These are phyloP conservation scores for Heterobasidion annosum DNA, from an alignment of 1,284 basidiomycete genomes.

Conservation along the genomic window DNA sequence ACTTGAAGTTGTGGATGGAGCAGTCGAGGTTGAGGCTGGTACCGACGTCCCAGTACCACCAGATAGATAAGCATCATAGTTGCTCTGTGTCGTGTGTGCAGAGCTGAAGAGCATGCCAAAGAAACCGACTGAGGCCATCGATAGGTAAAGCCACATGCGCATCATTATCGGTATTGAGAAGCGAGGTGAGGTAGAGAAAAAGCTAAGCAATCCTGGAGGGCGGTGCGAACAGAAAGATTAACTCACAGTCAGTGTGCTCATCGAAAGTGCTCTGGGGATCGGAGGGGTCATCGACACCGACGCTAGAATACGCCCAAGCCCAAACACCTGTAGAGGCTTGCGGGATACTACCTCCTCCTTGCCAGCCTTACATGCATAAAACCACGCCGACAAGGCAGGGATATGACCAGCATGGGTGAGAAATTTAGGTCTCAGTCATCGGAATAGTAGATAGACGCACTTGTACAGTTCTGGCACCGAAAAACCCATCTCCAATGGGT, in stretches of 20 bases:
- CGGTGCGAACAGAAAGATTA: background rate
- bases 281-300: conserved; percentile 25
- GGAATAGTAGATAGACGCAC: conserved; percentile 10
- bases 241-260: conserved; percentile 37
- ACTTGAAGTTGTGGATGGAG: conserved; percentile 17
- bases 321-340: conserved; percentile 30
- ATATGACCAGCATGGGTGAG: background rate
- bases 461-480: conserved; percentile 26
- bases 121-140: conserved; percentile 37
- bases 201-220: background rate
- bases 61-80: conserved; percentile 41
- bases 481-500: conserved; percentile 27
- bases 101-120: conserved; percentile 40
- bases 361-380: conserved; percentile 13
- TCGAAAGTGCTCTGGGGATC: conserved; percentile 28
- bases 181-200: background rate
- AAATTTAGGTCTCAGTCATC: background rate
- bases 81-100: conserved; percentile 30
- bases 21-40: conserved; percentile 13
- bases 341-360: conserved; percentile 27
- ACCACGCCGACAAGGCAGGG: background rate
- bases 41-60: conserved; percentile 28
- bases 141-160: background rate
- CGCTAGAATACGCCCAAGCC: conserved; percentile 42
- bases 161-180: background rate